Base-by-base conservation (phyloP, 2,329 filamentous ascomycete genomes). In the Fusarium falciforme region DNA sequence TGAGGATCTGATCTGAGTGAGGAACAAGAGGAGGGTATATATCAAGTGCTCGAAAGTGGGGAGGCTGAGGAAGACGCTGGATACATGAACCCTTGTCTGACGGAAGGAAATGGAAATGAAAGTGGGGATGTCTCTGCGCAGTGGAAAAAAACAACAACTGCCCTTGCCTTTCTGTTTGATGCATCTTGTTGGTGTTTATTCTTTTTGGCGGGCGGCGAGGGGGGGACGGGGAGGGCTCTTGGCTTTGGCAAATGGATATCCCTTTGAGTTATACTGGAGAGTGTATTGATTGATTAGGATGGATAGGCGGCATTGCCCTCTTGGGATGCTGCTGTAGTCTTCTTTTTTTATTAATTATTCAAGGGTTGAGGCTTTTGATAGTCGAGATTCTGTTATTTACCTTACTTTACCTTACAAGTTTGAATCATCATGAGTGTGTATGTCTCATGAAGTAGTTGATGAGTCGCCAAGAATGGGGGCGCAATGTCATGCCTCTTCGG, bases 181-280 rank as follows among this genome's bases (percentile, higher is more conserved):
- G 70, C 70, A 75, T 76, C 68, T 64, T 55, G 17, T 67, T 64
- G 73, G 74, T 74, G 71, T 72, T 75, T 75, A 55, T 64, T 67
- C 70, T 74, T 76, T 63, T 66, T 64, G 62, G 59, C 57, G 57
- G 49, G 40, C 40, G 52, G 68, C 58, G 68, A 63, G 36, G 71
- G 65, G 38, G 33, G 12, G 40, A 44, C 20, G 40, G 40, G 49
- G 49, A 54, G 27, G 49, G 58, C 66, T 70, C 40, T 70, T 66
- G 61, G 60, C 62, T 73, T 73, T 66, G 67, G 61, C 63, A 76
- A 78, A 76, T 68, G 72, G 66, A 73, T 76, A 77, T 79, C 67
- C 76, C 71, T 69, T 78, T 70, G 71, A 78, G 72, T 71, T 77
- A 75, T 77, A 77, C 67, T 60, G 76, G 64, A 75, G 67, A 71